These are phyloP conservation scores for Didymella keratinophila DNA, from an alignment of 2,329 filamentous ascomycete genomes.

Conservation along the genomic window DNA sequence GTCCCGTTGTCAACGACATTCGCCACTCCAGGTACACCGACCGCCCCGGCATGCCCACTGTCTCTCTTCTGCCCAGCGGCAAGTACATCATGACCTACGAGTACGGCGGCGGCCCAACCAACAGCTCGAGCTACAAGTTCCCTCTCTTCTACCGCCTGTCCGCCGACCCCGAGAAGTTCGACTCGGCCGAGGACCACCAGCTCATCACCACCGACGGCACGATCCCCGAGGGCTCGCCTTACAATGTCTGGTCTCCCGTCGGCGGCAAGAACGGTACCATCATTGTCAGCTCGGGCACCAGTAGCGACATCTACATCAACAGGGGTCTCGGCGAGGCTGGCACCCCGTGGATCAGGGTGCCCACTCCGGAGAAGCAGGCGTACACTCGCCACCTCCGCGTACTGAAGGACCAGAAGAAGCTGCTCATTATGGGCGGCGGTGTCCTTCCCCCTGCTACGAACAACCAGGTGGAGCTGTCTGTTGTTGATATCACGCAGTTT, in stretches of 20 bases:
- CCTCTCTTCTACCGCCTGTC: conserved; percentile 63
- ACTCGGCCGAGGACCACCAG: conserved; percentile 50
- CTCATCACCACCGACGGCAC: conserved; percentile 57
- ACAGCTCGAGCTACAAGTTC: conserved; percentile 51
- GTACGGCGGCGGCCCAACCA: conserved; percentile 60
- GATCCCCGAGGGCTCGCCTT: conserved; percentile 57
- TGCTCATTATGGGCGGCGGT: conserved; percentile 55
- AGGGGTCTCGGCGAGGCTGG: conserved; percentile 53
- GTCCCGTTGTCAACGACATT: conserved; percentile 67
- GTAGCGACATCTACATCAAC: conserved; percentile 58
- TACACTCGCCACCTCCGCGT: conserved; percentile 60
- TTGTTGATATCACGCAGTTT: conserved; percentile 40
- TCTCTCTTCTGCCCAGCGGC: conserved; percentile 65
- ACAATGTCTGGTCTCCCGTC: conserved; percentile 61
- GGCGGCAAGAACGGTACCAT: conserved; percentile 60
- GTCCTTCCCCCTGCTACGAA: conserved; percentile 44
- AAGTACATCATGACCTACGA: conserved; percentile 72
- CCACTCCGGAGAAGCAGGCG: conserved; percentile 51
- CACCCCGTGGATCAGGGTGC: conserved; percentile 55
- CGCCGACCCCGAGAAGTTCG: conserved; percentile 57
- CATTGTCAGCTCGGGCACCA: conserved; percentile 55
- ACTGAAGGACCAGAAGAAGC: conserved; percentile 49
- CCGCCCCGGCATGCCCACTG: conserved; percentile 73
- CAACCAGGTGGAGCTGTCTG: conserved; percentile 43
- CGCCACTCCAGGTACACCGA: conserved; percentile 67